Evolutionary conservation across 371 early-diverging fungal species (phyloP), one percentile per base, ranked within the genome.

Genomic region (Apophysomyces variabilis): DNA sequence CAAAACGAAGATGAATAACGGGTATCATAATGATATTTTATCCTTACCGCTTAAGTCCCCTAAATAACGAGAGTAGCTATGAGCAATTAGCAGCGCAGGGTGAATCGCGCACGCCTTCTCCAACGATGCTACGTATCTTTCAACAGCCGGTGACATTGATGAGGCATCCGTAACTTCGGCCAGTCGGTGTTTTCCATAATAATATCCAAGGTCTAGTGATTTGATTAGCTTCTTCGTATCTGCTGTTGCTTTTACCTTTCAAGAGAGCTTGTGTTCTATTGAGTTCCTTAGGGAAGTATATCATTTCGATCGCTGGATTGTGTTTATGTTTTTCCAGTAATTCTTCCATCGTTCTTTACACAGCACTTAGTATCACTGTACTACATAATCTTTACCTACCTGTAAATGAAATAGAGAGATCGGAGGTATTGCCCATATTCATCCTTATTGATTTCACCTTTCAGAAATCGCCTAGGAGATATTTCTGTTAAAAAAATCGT

Each of bases 51-150:
- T 84, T 57, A 89, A 73, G 64, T 89, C 89, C 58, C 89, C 89
- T 1, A 89, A 66, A 67, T 89, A 89, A 35, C 89, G 85, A 26
- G 85, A 75, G 58, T 89, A 89, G 58, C 84, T 75, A 62, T 87
- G 86, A 43, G 89, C 87, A 26, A 87, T 75, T 45, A 89, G 62
- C 7, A 86, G 71, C 36, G 82, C 85, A 35, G 87, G 87, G 61
- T 79, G 78, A 41, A 75, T 65, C 5, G 62, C 62, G 59, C 79
- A 69, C 38, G 86, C 86, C 4, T 74, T 74, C 21, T 78, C 69
- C 73, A 87, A 79, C 43, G 85, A 79, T 7, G 81, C 67, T 9
- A 82, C 75, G 60, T 85, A 86, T 13, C 67, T 60, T 62, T 77
- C 65, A 21, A 84, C 84, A 39, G 87, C 87, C 18, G 89, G 87